phyloP scores from a whole-genome alignment of 1,284 basidiomycete genomes.

The Heterobasidion irregulare region DNA sequence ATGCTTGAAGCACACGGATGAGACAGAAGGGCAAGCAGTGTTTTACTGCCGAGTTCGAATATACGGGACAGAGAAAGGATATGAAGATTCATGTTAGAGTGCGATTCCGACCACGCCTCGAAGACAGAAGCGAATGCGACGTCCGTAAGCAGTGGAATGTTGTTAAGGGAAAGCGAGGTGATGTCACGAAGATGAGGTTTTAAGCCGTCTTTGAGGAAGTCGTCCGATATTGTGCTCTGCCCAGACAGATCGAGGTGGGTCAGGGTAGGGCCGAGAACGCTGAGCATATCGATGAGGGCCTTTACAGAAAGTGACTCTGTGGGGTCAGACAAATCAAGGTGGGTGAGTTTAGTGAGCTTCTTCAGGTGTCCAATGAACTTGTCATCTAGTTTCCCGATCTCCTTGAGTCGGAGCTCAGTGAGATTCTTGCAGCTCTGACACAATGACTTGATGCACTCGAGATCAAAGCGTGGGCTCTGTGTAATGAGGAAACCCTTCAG shows the following conservation, averaged over 20 bases:
- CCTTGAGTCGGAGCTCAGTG: slow-evolving; percentile 67
- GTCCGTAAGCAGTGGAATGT: slow-evolving; percentile 61
- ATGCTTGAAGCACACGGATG: slow-evolving; percentile 60
- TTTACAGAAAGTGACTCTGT: slow-evolving; percentile 33
- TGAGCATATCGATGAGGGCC: slow-evolving; percentile 43
- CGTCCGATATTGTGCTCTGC: slow-evolving; percentile 49
- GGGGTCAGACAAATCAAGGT: slow-evolving; percentile 43
- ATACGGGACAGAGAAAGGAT: slow-evolving; percentile 58
- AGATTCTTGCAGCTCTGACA: slow-evolving; percentile 56
- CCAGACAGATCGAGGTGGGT: slow-evolving; percentile 58
- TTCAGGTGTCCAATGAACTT: slow-evolving; percentile 51
- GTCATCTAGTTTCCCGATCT: slow-evolving; percentile 70
- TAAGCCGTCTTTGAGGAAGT: slow-evolving; percentile 56
- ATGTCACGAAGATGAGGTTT: slow-evolving; percentile 44
- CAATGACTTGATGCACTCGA: slow-evolving; percentile 60
- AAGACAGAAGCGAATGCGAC: slow-evolving; percentile 68
- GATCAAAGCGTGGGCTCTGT: slow-evolving; percentile 84
- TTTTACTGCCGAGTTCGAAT: slow-evolving; percentile 41
- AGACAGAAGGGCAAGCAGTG: slow-evolving; percentile 57
- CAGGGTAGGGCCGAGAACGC: slow-evolving; percentile 26
- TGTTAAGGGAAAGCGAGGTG: slow-evolving; percentile 46
- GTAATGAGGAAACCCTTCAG: slow-evolving; percentile 75
- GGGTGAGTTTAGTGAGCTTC: slow-evolving; percentile 33
- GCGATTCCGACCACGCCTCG: slow-evolving; percentile 21
- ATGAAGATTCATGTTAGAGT: slow-evolving; percentile 38